Base-by-base conservation (phyloP, 2,329 filamentous ascomycete genomes). In the Thelonectria olida region DNA sequence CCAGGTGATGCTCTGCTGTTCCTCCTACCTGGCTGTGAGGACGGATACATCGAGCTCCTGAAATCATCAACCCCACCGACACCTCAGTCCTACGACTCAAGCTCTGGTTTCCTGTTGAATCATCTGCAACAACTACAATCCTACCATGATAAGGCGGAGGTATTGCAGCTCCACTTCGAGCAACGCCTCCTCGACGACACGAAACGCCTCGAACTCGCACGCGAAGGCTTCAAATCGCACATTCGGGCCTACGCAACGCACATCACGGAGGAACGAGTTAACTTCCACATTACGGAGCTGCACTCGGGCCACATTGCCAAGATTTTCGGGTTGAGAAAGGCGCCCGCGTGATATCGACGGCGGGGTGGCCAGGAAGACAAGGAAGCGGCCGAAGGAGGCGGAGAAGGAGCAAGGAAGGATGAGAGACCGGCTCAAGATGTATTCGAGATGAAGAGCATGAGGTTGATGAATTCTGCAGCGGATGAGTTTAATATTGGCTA, bases 171-270 rank as follows among this genome's bases (percentile, higher is more conserved):
- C 22, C 85, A 88, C 66, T 74, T 88, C 17, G 86, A 88, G 70
- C 85, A 88, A 73, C 82, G 86, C 2, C 79, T 88, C 5, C 81
- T 88, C 34, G 76, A 88, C 34, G 86, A 90, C 55, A 80, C 86
- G 0, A 88, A 88, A 56, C 86, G 91, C 36, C 86, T 97, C 5
- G 93, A 97, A 70, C 85, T 93, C 70, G 95, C 92, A 0, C 87
- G 93, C 19, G 88, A 92, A 67, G 96, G 90, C 0, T 99, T 92
- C 80, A 93, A 96, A 74, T 96, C 92, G 51, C 94, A 98, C 73
- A 90, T 99, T 55, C 86, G 96, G 54, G 96, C 96, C 1, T 99
- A 99, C 75, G 93, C 96, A 2, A 99, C 96, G 0, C 96, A 99
- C 77, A 87, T 95, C 25, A 90, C 92, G 27, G 89, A 90, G 42